Evolutionary conservation across 2,329 filamentous ascomycete genomes (phyloP).

Genomic region (Tolypocladium ovalisporum): DNA sequence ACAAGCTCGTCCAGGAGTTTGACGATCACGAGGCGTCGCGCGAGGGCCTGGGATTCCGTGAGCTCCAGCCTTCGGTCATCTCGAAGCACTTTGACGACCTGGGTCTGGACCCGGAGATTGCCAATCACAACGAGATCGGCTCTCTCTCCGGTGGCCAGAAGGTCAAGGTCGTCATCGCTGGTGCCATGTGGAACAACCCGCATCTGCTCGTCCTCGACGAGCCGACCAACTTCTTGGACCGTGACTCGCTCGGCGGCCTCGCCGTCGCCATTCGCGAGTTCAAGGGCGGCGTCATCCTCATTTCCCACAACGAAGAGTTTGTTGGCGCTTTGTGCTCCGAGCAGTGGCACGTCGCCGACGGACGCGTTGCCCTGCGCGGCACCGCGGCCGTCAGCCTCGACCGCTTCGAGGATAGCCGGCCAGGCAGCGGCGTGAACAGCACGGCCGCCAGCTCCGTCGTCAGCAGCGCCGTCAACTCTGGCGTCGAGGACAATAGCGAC

Average conservation of each 20-base stretch:
- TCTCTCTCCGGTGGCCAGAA: constrained; percentile 95
- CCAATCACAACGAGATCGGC: constrained; percentile 97
- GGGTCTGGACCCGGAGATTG: constrained; percentile 92
- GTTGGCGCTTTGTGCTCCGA: constrained; percentile 91
- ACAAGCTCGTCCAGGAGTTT: constrained; percentile 93
- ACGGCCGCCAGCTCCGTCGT: constrained; percentile 47
- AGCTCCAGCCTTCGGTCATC: constrained; percentile 86
- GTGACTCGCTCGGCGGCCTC: constrained; percentile 90
- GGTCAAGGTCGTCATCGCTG: constrained; percentile 95
- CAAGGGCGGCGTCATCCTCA: constrained; percentile 97
- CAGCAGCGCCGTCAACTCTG: constrained; percentile 45
- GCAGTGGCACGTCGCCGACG: constrained; percentile 89
- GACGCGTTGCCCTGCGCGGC: constrained; percentile 76
- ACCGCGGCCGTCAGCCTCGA: constrained; percentile 62
- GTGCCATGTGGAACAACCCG: constrained; percentile 98
- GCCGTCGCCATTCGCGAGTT: constrained; percentile 98
- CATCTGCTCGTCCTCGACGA: constrained; percentile 96
- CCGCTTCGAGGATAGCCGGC: constrained; percentile 76
- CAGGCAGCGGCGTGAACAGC: constrained; percentile 45
- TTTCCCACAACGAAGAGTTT: constrained; percentile 99
- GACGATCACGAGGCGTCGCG: constrained; percentile 98
- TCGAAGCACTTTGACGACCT: constrained; percentile 97
- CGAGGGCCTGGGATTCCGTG: constrained; percentile 92
- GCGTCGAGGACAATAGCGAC: constrained; percentile 60
- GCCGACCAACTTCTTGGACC: constrained; percentile 98